Base-by-base conservation (phyloP, 2,329 filamentous ascomycete species). In the Stenocarpella maydis region DNA sequence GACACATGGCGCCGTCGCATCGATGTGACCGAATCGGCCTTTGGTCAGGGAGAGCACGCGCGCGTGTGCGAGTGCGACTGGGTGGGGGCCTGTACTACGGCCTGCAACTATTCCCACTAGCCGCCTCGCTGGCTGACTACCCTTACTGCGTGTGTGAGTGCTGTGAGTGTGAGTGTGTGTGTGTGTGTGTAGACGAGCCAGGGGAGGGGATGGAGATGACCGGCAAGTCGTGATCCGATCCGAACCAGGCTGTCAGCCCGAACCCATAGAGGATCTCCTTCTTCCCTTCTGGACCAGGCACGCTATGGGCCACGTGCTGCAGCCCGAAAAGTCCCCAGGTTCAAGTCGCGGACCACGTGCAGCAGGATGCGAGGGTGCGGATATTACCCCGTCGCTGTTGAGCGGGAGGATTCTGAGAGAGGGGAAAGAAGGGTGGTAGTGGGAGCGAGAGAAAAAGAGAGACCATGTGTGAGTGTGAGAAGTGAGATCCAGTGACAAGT, bases 331-430 rank as follows among this genome's bases (percentile, higher is more conserved):
- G 31, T 4, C 8, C 31, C 9, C 54, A 24, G 7, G 24, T 26
- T 26, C 54, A 66, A 66, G 26, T 52, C 17, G 31, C 37, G 28
- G 8, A 53, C 64, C 64, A 66, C 64, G 64, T 66, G 64, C 64
- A 66, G 50, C 19, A 66, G 64, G 64, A 55, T 66, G 64, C 64
- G 41, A 66, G 64, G 1, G 50, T 66, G 39, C 61, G 63, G 53
- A 69, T 47, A 66, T 60, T 68, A 64, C 63, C 53, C 69, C 64
- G 71, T 69, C 69, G 66, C 60, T 68, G 71, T 70, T 71, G 71
- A 69, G 70, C 69, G 71, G 71, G 69, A 71, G 71, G 63, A 69
- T 72, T 71, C 65, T n/a, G 17, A 41, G 71, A 72, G 71, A 73
- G 67, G 72, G 71, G 74, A 17, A 21, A n/a, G 37, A 21, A 39